These are phyloP conservation scores for Phoma sp. DNA, from an alignment of 2,329 filamentous ascomycete genomes.

Conservation along the genomic window DNA sequence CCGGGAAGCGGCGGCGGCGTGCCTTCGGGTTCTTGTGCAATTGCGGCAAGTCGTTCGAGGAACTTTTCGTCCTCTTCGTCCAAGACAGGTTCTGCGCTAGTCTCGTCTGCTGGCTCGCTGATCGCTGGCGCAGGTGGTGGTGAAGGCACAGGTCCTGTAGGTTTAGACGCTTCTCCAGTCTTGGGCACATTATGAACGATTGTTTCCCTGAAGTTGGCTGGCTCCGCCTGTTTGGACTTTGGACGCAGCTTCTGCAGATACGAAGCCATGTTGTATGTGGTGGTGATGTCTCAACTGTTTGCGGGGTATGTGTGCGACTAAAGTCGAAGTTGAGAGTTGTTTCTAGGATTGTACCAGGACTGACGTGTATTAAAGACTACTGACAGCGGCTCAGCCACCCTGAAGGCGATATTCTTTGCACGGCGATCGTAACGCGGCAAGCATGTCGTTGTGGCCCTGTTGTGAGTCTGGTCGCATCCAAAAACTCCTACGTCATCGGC, in stretches of 20 bases:
- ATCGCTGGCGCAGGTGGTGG: conserved; percentile 30
- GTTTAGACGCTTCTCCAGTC: conserved; percentile 24
- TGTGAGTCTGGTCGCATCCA: conserved; percentile 24
- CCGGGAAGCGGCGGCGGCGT: conserved; percentile 52
- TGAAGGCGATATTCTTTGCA: conserved; percentile 21
- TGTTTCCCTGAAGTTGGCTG: conserved; percentile 20
- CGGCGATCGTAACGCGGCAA: conserved; percentile 23
- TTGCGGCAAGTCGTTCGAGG: conserved; percentile 58
- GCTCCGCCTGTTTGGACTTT: conserved; percentile 39
- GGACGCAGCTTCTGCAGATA: conserved; percentile 45
- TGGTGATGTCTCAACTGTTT: conserved; percentile 5
- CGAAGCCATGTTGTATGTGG: conserved; percentile 31
- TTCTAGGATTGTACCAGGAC: not conserved
- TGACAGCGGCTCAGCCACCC: conserved; percentile 9
- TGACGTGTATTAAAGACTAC: conserved; percentile 4
- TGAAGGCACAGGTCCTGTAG: conserved; percentile 29
- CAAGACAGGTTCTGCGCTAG: conserved; percentile 54
- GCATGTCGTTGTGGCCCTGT: conserved; percentile 31
- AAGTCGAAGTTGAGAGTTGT: not conserved
- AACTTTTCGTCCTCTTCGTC: conserved; percentile 68
- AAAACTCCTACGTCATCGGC: conserved; percentile 37
- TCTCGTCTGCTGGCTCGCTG: conserved; percentile 36
- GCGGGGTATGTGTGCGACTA: conserved; percentile 6
- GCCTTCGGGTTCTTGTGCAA: conserved; percentile 49
- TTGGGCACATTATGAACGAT: conserved; percentile 17